phyloP scores from a whole-genome alignment of 2,329 filamentous ascomycete genomes.

The Blumeria graminis region DNA sequence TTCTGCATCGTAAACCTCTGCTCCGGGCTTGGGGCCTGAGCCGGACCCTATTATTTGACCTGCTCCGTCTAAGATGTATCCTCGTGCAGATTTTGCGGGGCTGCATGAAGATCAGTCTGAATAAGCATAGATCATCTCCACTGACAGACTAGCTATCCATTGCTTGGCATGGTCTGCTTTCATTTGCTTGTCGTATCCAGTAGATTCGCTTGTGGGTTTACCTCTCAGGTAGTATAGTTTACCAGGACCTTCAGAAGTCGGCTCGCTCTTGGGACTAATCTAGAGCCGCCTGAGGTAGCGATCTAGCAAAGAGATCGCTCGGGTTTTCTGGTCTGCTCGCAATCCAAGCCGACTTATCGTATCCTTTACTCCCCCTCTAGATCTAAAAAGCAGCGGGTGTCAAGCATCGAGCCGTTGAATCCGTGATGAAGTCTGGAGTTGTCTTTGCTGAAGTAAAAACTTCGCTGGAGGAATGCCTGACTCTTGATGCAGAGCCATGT shows the following conservation, averaged over 20 bases:
- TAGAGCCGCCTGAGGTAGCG: not conserved
- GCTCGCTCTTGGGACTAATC: not conserved
- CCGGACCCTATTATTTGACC: not conserved
- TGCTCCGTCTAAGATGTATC: not conserved
- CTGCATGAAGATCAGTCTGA: not conserved
- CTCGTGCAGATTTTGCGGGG: not conserved
- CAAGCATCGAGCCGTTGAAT: not conserved
- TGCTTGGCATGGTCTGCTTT: not conserved
- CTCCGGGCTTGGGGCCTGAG: not conserved
- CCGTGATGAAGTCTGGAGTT: not conserved
- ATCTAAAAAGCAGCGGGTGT: not conserved
- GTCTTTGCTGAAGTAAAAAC: not conserved
- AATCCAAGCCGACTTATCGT: not conserved
- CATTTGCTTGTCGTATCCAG: not conserved
- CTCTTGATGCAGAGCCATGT: not conserved
- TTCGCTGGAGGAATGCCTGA: not conserved
- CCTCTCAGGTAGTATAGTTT: not conserved
- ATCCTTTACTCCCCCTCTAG: not conserved
- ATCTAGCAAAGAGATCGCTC: not conserved
- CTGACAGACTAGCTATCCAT: not conserved
- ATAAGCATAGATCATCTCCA: not conserved
- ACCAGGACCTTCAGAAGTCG: not conserved
- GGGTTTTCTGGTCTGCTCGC: not conserved
- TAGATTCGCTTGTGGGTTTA: not conserved
- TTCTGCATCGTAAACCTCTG: not conserved